Percentiles rank a stretch among this genome's conserved stretches.
Evolutionary conservation across 2,329 filamentous ascomycete genomes (phyloP).

Genomic region (Diaporthe sp.): DNA sequence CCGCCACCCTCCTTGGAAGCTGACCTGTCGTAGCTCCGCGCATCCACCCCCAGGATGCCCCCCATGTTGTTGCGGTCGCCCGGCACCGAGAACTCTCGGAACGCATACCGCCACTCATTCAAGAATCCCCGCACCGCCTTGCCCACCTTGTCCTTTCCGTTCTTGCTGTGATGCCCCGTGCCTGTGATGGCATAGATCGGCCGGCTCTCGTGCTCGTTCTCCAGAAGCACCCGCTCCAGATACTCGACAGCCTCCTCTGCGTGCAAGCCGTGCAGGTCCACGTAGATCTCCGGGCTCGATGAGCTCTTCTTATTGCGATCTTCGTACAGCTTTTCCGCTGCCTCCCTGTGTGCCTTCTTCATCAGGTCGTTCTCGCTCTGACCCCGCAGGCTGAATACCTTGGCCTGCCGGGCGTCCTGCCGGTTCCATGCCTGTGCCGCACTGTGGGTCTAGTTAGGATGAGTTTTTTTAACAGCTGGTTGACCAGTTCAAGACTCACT

Average conservation of each 20-base stretch:
- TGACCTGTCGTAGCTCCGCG: conserved; percentile 76
- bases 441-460: conserved; percentile 58
- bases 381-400: conserved; percentile 91
- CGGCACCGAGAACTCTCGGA: conserved; percentile 94
- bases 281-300: conserved; percentile 81
- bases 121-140: conserved; percentile 92
- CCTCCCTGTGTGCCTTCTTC: conserved; percentile 96
- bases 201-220: conserved; percentile 79
- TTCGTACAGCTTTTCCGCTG: conserved; percentile 91
- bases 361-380: conserved; percentile 98
- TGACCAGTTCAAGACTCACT: conserved; percentile 63
- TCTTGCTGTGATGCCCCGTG: conserved; percentile 97
- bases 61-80: conserved; percentile 89
- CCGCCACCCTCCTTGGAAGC: conserved; percentile 59
- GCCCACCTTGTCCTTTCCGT: conserved; percentile 98
- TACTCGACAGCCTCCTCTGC: conserved; percentile 97
- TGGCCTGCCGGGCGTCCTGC: conserved; percentile 95
- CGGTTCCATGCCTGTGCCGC: conserved; percentile 99
- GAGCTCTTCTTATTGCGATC: conserved; percentile 83
- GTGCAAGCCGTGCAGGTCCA: conserved; percentile 98
- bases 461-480: too few relatives aligned
- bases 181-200: conserved; percentile 97
- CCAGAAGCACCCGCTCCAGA: conserved; percentile 86
- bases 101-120: conserved; percentile 96
- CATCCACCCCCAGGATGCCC: conserved; percentile 79